Evolutionary conservation across 2,329 filamentous ascomycete genomes (phyloP), one percentile per base, ranked within the genome.

Genomic region (Phyllosticta paracitricarpa): DNA sequence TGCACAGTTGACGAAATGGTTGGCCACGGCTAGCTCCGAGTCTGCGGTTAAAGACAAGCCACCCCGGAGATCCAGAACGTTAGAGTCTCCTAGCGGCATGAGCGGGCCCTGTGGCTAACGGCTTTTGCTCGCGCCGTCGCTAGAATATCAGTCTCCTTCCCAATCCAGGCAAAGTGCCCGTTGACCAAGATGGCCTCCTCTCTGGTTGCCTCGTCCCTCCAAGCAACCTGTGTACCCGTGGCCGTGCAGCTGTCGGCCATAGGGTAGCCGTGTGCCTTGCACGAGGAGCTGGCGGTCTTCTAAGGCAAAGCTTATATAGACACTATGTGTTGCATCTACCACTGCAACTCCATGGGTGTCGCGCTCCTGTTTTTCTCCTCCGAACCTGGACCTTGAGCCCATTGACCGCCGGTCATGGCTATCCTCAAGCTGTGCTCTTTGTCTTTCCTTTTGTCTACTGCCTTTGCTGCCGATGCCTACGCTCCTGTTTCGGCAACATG

Each of bases 401-500:
- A 40, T 10, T 40, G 35, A 17, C 19, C 51, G 14, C 28, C 53
- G 53, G 54, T 25, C 26, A 61, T 61, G 59, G 28, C 59, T 14
- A 10, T 25, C 28, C 22, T n/a, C 28, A 17, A 57, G 35, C 54
- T 61, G 48, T 54, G 40, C 26, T 54, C 59, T 28, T 17, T 53
- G 14, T 57, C 59, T 12, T 28, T 61, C 48, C 10, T 61, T 22
- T 9, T 61, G 8, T 40, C 59, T 28, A 26, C 54, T 48, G 62
- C 56, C 17, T 33, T 58, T 40, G 64, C 67, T 52, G 54, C 54
- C n/a, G 57, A 56, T 25, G 61, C 61, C 17, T 77, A 77, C 62
- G 71, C 69, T 28, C 77, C 77, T 17, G 62, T 70, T 5, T 54
- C 66, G 4, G 70, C 67, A 26, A 58, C 67, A n/a, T 79, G 77